Evolutionary conservation across 1,284 basidiomycete genomes (phyloP).

Genomic region (Meira miltonrushii): DNA sequence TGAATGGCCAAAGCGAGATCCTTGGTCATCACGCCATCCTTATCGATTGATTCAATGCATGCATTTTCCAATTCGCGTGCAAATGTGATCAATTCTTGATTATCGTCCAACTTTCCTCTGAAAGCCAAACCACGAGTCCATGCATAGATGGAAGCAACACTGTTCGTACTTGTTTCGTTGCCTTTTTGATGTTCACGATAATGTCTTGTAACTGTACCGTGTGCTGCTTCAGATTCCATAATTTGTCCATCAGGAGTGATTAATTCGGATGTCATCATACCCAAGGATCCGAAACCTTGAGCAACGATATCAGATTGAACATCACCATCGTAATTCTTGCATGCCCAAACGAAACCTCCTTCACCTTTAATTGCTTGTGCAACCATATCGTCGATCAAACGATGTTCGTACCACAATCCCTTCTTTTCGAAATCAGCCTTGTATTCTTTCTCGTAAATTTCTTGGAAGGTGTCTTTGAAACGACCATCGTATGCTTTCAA

Average conservation of each 20-base stretch:
- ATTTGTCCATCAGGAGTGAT: constrained; percentile 90
- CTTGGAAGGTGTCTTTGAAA: constrained; percentile 98
- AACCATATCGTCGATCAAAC: constrained; percentile 65
- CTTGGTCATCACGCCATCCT: constrained; percentile 80
- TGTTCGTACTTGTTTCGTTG: constrained; percentile 86
- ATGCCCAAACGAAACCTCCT: constrained; percentile 95
- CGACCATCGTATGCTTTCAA: constrained; percentile 66
- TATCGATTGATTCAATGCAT: constrained; percentile 86
- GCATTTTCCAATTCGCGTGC: constrained; percentile 75
- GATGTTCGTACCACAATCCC: constrained; percentile 94
- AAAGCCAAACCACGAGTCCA: constrained; percentile 88
- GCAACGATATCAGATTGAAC: constrained; percentile 50
- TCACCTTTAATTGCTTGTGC: constrained; percentile 93
- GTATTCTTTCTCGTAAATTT: constrained; percentile 80
- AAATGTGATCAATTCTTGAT: constrained; percentile 70
- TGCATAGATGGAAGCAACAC: constrained; percentile 95
- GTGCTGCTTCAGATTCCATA: constrained; percentile 64
- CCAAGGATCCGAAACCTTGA: constrained; percentile 80
- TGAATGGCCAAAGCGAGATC: constrained; percentile 92
- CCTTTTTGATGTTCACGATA: constrained; percentile 92
- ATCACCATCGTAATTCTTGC: constrained; percentile 53
- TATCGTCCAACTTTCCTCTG: constrained; percentile 86
- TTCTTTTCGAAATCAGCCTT: constrained; percentile 72
- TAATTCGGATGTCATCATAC: constrained; percentile 97
- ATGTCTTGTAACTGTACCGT: constrained; percentile 73